Evolutionary conservation across 2,329 filamentous ascomycete species (phyloP).

Genomic region (Hymenotorrendiella dingleyae): DNA sequence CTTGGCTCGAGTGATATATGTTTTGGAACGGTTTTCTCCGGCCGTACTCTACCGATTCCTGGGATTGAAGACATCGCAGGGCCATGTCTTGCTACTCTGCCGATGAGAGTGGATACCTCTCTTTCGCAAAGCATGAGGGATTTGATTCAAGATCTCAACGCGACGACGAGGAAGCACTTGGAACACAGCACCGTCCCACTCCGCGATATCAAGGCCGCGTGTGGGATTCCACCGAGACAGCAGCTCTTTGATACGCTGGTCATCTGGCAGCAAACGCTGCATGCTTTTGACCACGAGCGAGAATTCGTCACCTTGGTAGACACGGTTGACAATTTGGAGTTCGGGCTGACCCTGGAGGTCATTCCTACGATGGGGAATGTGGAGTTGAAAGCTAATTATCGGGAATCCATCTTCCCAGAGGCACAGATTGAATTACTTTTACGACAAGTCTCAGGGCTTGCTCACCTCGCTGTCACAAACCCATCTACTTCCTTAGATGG

Average conservation of each 20-base stretch:
- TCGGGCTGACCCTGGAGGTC: constrained; percentile 68
- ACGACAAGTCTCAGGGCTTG: constrained; percentile 54
- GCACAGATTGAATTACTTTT: constrained; percentile 51
- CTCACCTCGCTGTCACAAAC: constrained; percentile 33
- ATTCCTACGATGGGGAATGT: constrained; percentile 52
- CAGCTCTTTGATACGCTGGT: constrained; percentile 72
- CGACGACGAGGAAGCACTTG: constrained; percentile 59
- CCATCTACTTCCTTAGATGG: constrained; percentile 4
- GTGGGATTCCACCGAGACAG: constrained; percentile 47
- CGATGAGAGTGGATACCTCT: constrained; percentile 58
- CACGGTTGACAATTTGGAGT: constrained; percentile 69
- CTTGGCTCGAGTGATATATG: constrained; percentile 59
- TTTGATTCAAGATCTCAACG: constrained; percentile 58
- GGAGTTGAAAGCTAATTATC: constrained; percentile 48
- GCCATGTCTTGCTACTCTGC: constrained; percentile 72
- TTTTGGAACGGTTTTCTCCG: constrained; percentile 77
- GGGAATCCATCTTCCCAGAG: constrained; percentile 45
- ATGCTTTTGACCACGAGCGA: constrained; percentile 29
- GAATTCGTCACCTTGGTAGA: constrained; percentile 46
- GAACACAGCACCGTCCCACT: constrained; percentile 59
- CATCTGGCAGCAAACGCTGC: constrained; percentile 74
- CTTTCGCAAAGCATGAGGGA: constrained; percentile 48
- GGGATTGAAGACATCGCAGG: constrained; percentile 70
- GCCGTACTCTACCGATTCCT: constrained; percentile 65
- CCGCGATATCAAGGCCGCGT: constrained; percentile 60